Base-by-base conservation (phyloP, 345 rosid genomes). In the Corymbia maculata region DNA sequence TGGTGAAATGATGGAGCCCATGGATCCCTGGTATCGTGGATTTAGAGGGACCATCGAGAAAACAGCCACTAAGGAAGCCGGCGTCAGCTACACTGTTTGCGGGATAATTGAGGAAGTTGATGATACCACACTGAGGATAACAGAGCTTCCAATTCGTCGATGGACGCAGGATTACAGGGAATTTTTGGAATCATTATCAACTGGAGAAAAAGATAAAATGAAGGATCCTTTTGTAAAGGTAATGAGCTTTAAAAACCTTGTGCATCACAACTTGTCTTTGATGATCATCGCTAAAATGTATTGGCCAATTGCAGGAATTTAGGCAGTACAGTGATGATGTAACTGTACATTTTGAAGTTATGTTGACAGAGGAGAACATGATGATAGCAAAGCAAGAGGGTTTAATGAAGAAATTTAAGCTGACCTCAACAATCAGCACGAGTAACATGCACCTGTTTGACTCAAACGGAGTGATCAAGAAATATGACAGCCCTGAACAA, bases 1-100 rank as follows among this genome's bases (percentile, higher is more conserved):
- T 89, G 96, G 93, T 89, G 98, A 98, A 90, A 91, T 86, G 90
- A 92, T 94, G 96, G 94, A 94, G 89, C 94, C 98, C 51, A 98
- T 98, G 99, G 96, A 97, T 94, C 99, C 99, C 16, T 98, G 99
- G 99, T 98, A 98, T 87, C 92, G 95, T 89, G 97, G 97, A 26
- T 98, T 97, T 70, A 94, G 89, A 88, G 99, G 99, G 87, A 94
- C 96, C 16, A 94, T 98, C 84, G 98, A 95, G 90, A 94, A 94
- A 90, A 91, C 94, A 90, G 92, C 96, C 12, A 82, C 94, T 19
- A 96, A 92, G 91, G 98, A 96, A 91, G 92, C 91, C 85, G 97
- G 98, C 28, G 92, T 70, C 55, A 93, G 92, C 93, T 96, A 98
- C 91, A 91, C 95, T 11, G 91, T 94, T 55, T 91, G 88, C 86